Evolutionary conservation across 495 filamentous ascomycete species (phyloP), one percentile per base, ranked within the genome.

Genomic region (Letharia columbiana): DNA sequence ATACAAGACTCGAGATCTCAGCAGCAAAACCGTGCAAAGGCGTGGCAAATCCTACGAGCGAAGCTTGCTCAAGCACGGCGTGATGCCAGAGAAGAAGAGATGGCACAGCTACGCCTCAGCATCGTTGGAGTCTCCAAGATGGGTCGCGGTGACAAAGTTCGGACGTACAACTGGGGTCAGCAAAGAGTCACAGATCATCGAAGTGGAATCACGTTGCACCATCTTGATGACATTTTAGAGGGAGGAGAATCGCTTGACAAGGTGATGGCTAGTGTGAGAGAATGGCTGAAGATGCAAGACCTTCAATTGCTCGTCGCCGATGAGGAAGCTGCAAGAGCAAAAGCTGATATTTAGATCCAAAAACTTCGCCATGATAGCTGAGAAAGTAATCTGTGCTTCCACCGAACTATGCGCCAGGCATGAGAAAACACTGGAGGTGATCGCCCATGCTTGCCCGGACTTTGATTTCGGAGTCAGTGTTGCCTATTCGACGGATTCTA

Each of bases 1-100:
- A 96, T 97, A 79, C 94, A 98, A 73, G 94, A 98, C 73, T 87
- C 84, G 44, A 82, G 94, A 66, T 95, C 90, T n/a, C 94, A 98
- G 76, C 86, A 88, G 42, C 83, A 88, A 50, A 98, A 98, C 72
- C 84, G 95, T 31, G 86, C 87, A 64, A 87, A 85, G 64, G 94
- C 93, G 10, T 96, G 96, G 92, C 82, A 84, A 66, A 63, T 98
- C 52, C 80, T 98, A 60, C 86, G 92, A 47, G 89, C 92, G 20
- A 86, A 88, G 52, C 75, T 98, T 44, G 95, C 92, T 7, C 90
- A 96, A 75, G 80, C 81, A 65, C 80, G 87, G 61, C 83, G 93
- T 59, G 91, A 94, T 73, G 90, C 88, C 62, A 82, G 93, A 54
- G 94, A 98, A 74, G 92, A 92, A 73, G 84, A 91, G 71, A 81